Evolutionary conservation across 768 basidiomycete species (phyloP).

Genomic region (Obba rivulosa): DNA sequence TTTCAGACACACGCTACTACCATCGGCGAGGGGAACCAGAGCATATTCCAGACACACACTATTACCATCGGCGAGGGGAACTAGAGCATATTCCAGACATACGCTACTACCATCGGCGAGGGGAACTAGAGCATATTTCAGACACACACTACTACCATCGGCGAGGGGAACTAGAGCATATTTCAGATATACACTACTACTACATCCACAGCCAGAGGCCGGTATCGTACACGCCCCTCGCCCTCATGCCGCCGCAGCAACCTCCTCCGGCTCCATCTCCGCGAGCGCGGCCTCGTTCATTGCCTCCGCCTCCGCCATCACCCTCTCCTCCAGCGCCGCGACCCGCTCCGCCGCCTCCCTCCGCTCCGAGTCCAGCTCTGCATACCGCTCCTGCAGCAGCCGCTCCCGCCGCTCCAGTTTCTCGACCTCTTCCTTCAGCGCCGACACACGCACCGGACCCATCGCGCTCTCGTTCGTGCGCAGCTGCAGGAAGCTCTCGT

Average conservation of each 20-base stretch:
- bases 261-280: conserved; percentile 40
- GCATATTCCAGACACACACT: no score
- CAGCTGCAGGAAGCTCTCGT: conserved; percentile 75
- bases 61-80: no score
- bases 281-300: conserved; percentile 73
- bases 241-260: neutral
- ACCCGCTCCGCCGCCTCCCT: conserved; percentile 55
- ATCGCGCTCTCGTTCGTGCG: conserved; percentile 66
- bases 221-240: neutral
- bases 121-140: no score
- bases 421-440: conserved; percentile 86
- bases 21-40: no score
- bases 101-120: no score
- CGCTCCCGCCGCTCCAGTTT: conserved; percentile 71
- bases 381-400: conserved; percentile 75
- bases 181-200: conserved; percentile 1
- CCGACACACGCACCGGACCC: conserved; percentile 71
- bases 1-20: no score
- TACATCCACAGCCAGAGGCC: neutral
- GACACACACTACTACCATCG: no score
- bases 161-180: neutral
- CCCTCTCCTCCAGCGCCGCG: conserved; percentile 69
- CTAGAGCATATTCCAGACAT: no score
- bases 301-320: conserved; percentile 82
- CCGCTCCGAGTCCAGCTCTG: conserved; percentile 73